Base-by-base conservation (phyloP, 768 basidiomycete genomes). In the Suillus americanus region DNA sequence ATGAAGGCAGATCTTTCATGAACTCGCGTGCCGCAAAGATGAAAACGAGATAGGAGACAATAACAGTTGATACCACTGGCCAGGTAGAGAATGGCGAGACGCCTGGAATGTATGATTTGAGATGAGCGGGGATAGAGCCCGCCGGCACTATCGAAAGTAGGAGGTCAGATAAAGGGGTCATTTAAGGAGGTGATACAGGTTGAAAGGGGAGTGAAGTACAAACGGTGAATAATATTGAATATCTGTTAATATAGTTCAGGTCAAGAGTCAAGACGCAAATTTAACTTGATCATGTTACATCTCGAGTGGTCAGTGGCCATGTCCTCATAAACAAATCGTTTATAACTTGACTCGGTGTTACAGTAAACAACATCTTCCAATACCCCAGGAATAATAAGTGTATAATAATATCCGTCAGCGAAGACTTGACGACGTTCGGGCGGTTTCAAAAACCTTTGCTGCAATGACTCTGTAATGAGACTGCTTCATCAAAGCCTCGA, bases 11-110 rank as follows among this genome's bases (percentile, higher is more conserved):
- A 73, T 85, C 86, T 82, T 87, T 90, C 95, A 97, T 96, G 70
- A 89, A 76, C 68, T 87, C 87, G 73, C 89, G 87, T 55, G 92
- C 85, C 66, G 90, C 86, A 72, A 97, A 97, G 72, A 97, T 89
- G 80, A 90, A 81, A 75, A 86, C 86, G 68, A 99, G 86, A 82
- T 98, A 99, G 50, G 84, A 83, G 38, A 77, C 81, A 67, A 97
- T 83, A 37, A 90, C 82, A 45, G 83, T 78, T 46, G 86, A 72
- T 66, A 97, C 96, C 65, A 82, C 81, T 64, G 86, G 83, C 66
- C 76, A 72, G 38, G 94, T 97, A 37, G 92, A 94, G 63, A 98
- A 76, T 14, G 95, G 95, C 0, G 93, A 91, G 68, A 82, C 76
- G 57, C 92, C 94, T 35, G 81, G 82, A 67, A 92, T 84, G 83